Evolutionary conservation across 163 green algal species (phyloP), one percentile per base, ranked within the genome.

Genomic region (Chlorella variabilis): DNA sequence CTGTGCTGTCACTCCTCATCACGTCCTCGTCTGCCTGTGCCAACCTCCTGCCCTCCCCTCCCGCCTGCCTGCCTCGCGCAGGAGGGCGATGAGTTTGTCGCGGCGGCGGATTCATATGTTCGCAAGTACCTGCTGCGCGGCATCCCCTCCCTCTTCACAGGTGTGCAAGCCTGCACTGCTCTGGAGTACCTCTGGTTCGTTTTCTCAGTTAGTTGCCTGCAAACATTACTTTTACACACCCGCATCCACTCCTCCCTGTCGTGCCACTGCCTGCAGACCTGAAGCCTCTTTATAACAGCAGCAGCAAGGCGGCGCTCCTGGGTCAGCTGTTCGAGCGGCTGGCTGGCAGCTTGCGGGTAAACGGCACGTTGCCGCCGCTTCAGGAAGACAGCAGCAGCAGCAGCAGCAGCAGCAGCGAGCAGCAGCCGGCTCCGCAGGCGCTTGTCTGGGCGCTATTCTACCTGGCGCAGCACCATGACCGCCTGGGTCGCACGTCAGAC

Each of bases 121-220:
- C 84, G 88, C 9, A 87, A 83, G 61, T 96, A 93, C 74, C 79
- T 99, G 7, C 48, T 81, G 51, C 92, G 93, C 34, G 97, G 97
- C 58, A 91, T 99, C 51, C 97, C 97, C 29, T 97, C 92, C 27
- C 89, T 99, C 36, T 99, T 98, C 87, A 91, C 91, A 11, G 94
- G 97, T 78, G n/a, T n/a, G 67, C 97, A 89, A 20, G 79, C 45
- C n/a, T n/a, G n/a, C n/a, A n/a, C n/a, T n/a, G n/a, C n/a, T n/a
- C n/a, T n/a, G n/a, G n/a, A n/a, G n/a, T n/a, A n/a, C n/a, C n/a
- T n/a, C n/a, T n/a, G n/a, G n/a, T n/a, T n/a, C n/a, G n/a, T n/a
- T n/a, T n/a, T n/a, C n/a, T n/a, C 82, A 38, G 11, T 18, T 4
- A 56, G 4, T 31, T 18, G 11, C 48, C 13, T 66, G 27, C n/a